These are phyloP conservation scores for Fonsecaea erecta DNA, from an alignment of 2,329 filamentous ascomycete species.

Conservation along the genomic window DNA sequence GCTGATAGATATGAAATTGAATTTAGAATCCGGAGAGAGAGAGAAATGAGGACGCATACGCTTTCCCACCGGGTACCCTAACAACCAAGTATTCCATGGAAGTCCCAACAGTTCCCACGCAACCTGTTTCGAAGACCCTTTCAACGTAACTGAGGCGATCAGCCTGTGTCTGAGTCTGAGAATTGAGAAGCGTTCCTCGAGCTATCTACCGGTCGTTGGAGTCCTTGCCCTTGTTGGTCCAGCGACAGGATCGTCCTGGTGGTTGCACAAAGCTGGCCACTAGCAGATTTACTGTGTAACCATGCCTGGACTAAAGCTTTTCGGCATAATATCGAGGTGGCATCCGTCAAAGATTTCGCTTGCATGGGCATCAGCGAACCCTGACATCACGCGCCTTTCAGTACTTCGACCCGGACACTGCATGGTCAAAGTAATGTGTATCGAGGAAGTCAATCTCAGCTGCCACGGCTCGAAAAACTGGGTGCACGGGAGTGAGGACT, in stretches of 20 bases:
- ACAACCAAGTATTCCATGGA: too few relatives aligned
- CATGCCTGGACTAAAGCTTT: not conserved
- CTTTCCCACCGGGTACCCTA: too few relatives aligned
- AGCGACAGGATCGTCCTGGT: not conserved
- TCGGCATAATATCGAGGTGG: not conserved
- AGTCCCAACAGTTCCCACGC: too few relatives aligned
- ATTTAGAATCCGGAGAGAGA: too few relatives aligned
- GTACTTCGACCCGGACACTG: not conserved
- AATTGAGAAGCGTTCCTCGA: too few relatives aligned
- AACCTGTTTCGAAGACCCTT: too few relatives aligned
- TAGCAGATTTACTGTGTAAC: not conserved
- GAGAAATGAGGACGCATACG: too few relatives aligned
- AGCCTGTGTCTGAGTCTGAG: too few relatives aligned
- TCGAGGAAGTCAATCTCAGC: not conserved
- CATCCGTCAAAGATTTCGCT: not conserved
- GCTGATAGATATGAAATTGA: too few relatives aligned
- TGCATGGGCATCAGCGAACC: not conserved
- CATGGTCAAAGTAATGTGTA: not conserved
- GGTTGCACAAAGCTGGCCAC: not conserved
- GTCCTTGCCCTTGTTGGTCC: too few relatives aligned
- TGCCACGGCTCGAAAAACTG: not conserved
- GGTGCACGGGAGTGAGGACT: not conserved
- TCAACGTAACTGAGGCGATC: too few relatives aligned
- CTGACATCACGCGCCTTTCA: not conserved
- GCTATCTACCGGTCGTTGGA: too few relatives aligned